Percentiles rank a stretch among this genome's conserved stretches.
Conservation (phyloP, 805 yeast genomes). For the Pichia californica region DNA sequence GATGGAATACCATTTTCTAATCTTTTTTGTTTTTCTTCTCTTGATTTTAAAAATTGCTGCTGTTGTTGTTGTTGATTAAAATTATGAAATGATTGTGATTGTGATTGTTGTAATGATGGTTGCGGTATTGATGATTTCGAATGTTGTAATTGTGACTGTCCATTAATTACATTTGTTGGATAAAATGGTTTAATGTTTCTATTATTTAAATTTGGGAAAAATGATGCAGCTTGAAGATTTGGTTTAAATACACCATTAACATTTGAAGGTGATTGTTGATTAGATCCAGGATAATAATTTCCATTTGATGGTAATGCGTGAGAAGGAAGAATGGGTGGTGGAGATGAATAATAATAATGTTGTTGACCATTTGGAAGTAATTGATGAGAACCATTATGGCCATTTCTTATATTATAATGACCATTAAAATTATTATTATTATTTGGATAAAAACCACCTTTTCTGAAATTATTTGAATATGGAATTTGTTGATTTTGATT, state of each 20-base stretch:
- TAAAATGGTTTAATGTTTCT: constrained; percentile 7
- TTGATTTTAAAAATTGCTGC: constrained; percentile 14
- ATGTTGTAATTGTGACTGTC: no score
- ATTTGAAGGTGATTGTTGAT: background rate
- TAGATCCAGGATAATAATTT: background rate
- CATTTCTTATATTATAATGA: constrained; percentile 3
- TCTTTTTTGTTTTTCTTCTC: constrained; percentile 26
- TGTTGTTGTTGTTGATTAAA: background rate
- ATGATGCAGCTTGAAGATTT: constrained; percentile 4
- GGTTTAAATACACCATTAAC: background rate
- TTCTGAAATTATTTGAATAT: constrained; percentile 1
- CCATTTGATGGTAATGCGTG: background rate
- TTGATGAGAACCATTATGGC: no score
- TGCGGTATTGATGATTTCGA: no score
- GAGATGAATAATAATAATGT: constrained; percentile 1
- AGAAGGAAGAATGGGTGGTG: background rate
- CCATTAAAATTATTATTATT: constrained; percentile 7
- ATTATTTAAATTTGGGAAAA: constrained; percentile 3
- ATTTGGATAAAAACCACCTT: background rate
- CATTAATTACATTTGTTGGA: constrained; percentile 4
- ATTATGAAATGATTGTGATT: background rate
- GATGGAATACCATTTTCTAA: constrained; percentile 49
- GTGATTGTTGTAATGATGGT: background rate
- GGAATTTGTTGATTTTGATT: constrained; percentile 3
- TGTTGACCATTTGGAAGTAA: background rate